Percentiles rank a stretch among this genome's conserved stretches.
Conservation (phyloP, 2,329 filamentous ascomycete genomes). For the Aspergillus ochraceus region DNA sequence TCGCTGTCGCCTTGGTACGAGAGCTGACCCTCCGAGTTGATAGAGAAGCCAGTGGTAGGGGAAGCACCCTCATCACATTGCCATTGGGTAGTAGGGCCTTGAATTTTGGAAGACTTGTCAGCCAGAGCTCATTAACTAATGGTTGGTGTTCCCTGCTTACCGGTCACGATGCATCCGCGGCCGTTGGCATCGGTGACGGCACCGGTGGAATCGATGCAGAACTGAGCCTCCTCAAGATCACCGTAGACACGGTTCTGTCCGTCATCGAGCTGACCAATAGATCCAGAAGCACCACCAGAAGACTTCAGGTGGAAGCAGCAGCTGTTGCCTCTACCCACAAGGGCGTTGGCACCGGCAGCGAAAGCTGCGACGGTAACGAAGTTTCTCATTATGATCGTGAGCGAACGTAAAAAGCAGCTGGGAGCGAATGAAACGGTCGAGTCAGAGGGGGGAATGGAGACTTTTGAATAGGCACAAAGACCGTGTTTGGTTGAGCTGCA, state of each 20-base stretch:
- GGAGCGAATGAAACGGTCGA: conserved; percentile 15
- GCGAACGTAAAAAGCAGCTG: conserved; percentile 9
- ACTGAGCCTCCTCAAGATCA: conserved; percentile 48
- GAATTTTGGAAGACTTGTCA: conserved; percentile 9
- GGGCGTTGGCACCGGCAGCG: conserved; percentile 44
- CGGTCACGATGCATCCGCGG: conserved; percentile 64
- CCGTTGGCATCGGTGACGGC: conserved; percentile 57
- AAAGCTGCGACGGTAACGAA: conserved; percentile 40
- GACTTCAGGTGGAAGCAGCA: conserved; percentile 58
- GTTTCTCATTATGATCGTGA: conserved; percentile 36
- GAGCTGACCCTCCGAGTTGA: conserved; percentile 55
- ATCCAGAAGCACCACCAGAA: conserved; percentile 51
- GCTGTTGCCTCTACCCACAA: conserved; percentile 36
- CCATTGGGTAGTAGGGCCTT: conserved; percentile 58
- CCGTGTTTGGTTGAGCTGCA: not conserved
- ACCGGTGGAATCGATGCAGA: conserved; percentile 55
- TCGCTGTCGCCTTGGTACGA: conserved; percentile 51
- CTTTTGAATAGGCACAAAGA: conserved; percentile 1
- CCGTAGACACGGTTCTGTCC: conserved; percentile 63
- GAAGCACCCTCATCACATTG: conserved; percentile 60
- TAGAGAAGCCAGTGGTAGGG: conserved; percentile 56
- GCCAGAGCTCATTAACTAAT: not conserved
- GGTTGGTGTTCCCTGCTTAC: conserved; percentile 35
- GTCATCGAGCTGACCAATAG: conserved; percentile 60
- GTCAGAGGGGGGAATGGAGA: not conserved